A percentile compares a stretch with the other conserved stretches of the same genome.
Evolutionary conservation across 441 rosid genomes (phyloP).

Genomic region (Populus trichocarpa): DNA sequence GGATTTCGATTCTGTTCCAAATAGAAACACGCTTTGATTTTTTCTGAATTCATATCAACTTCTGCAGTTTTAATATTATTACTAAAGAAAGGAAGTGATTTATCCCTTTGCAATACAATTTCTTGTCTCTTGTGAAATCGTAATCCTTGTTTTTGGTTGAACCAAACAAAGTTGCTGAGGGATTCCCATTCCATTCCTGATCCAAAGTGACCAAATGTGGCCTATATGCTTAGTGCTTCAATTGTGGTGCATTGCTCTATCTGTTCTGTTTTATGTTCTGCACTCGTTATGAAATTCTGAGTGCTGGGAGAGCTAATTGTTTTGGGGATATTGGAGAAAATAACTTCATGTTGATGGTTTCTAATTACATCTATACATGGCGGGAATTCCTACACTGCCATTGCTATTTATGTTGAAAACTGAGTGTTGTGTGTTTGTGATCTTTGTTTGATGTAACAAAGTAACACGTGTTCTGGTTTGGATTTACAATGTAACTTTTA

Average conservation of each 20-base stretch:
- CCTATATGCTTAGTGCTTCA: background rate
- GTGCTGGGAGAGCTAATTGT: background rate
- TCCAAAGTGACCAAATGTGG: background rate
- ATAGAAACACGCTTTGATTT: background rate
- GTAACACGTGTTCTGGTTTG: background rate
- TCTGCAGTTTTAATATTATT: background rate
- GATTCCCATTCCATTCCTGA: background rate
- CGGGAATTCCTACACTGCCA: slow-evolving; percentile 32
- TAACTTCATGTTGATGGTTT: background rate
- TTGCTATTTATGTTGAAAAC: background rate
- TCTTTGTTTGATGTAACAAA: background rate
- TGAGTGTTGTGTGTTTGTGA: background rate
- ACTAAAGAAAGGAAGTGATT: background rate
- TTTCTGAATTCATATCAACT: background rate
- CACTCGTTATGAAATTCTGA: background rate
- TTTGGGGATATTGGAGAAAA: background rate
- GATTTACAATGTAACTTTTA: background rate
- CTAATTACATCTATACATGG: background rate
- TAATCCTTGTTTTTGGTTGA: background rate
- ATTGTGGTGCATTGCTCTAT: background rate
- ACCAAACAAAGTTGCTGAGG: background rate
- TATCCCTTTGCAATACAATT: background rate
- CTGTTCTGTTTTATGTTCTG: background rate
- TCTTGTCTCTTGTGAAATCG: background rate
- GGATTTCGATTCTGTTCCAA: background rate